phyloP scores from a whole-genome alignment of 148 eudicot genomes.

The Chenopodium album region DNA sequence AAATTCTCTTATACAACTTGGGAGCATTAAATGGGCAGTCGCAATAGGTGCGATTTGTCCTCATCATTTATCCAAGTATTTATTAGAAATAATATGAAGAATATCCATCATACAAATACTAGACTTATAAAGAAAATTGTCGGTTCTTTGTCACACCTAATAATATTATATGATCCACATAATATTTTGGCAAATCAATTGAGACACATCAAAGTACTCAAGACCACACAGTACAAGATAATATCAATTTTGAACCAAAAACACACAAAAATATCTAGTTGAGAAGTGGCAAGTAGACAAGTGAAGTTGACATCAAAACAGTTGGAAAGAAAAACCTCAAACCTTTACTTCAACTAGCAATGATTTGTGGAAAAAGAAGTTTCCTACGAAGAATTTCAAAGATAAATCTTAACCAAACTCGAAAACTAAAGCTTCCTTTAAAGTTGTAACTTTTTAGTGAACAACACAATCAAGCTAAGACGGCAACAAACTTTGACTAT shows the following conservation, averaged over 20 bases:
- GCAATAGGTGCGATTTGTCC: conserved; percentile 23
- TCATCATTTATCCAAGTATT: conserved; percentile 20
- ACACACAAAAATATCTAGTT: conserved; percentile 8
- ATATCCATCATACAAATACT: neutral
- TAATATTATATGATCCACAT: conserved; percentile 16
- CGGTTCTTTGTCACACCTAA: conserved; percentile 20
- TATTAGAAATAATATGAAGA: neutral
- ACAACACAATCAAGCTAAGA: neutral
- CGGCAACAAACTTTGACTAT: conserved; percentile 18
- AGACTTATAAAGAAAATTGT: conserved; percentile 11
- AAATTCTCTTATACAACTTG: neutral
- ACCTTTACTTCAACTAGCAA: conserved; percentile 18
- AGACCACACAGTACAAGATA: conserved; percentile 22
- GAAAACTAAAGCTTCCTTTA: neutral
- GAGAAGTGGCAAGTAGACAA: conserved; percentile 6
- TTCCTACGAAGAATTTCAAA: neutral
- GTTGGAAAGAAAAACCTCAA: conserved; percentile 16
- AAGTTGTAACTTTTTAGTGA: conserved; percentile 3
- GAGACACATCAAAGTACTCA: conserved; percentile 30
- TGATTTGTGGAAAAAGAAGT: neutral
- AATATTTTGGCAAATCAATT: conserved; percentile 22
- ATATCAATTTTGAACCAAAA: neutral
- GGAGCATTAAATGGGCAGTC: conserved; percentile 8
- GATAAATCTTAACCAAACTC: conserved; percentile 13
- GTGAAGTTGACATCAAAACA: conserved; percentile 19